phyloP scores from a whole-genome alignment of 2,329 filamentous ascomycete genomes.

The Leptographium wingfieldii region DNA sequence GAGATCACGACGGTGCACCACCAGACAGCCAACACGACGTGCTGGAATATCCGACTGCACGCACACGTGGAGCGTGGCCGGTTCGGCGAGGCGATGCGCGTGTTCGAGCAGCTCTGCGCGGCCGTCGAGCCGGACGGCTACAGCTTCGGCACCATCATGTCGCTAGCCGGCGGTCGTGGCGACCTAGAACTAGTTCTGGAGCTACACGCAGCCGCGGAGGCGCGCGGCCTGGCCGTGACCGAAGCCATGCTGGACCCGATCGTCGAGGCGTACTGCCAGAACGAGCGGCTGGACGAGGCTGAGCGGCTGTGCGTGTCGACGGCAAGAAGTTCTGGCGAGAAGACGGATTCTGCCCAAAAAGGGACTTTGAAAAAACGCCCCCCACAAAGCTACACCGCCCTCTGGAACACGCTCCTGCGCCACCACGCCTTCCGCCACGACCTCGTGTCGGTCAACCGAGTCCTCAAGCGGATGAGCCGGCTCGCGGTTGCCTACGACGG shows the following conservation, averaged over 20 bases:
- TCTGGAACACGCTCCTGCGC: constrained; percentile 70
- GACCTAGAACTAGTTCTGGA: constrained; percentile 58
- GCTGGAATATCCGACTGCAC: constrained; percentile 69
- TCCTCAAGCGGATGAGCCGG: constrained; percentile 36
- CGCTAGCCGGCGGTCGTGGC: constrained; percentile 55
- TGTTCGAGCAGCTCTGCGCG: constrained; percentile 47
- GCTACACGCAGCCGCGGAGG: constrained; percentile 50
- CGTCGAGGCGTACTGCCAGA: constrained; percentile 54
- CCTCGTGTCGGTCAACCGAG: constrained; percentile 32
- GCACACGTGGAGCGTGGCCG: constrained; percentile 55
- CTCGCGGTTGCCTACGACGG: constrained; percentile 33
- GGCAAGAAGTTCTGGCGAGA: constrained; percentile 24
- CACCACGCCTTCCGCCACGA: constrained; percentile 53
- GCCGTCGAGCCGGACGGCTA: constrained; percentile 42
- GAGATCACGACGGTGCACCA: constrained; percentile 44
- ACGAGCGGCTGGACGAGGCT: constrained; percentile 40
- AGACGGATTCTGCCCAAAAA: too few relatives aligned
- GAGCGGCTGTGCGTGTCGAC: constrained; percentile 46
- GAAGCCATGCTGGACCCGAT: constrained; percentile 50
- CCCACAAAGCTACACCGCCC: constrained; percentile 29
- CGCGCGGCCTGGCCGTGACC: constrained; percentile 35
- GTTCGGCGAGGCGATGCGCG: constrained; percentile 49
- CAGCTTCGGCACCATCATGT: constrained; percentile 64
- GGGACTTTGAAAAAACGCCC: constrained; percentile 13
- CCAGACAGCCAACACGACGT: constrained; percentile 41